These are phyloP conservation scores for Phytophthora rubi DNA, from an alignment of 352 stramenopile genomes.

Conservation along the genomic window DNA sequence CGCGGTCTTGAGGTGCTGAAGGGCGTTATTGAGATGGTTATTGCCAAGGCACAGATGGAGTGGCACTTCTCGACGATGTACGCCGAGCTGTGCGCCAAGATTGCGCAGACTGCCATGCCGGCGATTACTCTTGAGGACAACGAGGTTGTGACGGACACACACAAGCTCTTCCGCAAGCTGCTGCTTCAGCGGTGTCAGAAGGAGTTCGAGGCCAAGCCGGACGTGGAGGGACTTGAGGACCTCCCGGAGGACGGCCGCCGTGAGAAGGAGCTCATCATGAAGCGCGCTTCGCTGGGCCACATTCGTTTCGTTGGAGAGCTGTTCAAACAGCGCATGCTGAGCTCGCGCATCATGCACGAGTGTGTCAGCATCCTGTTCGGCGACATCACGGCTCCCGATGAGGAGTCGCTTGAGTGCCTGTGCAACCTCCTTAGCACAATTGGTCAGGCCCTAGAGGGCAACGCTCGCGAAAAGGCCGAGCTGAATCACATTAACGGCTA, in stretches of 20 bases:
- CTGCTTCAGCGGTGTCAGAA: slow-evolving; percentile 93
- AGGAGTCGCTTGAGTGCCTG: slow-evolving; percentile 97
- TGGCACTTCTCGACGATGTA: slow-evolving; percentile 98
- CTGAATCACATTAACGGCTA: slow-evolving; percentile 70
- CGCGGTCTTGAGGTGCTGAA: slow-evolving; percentile 80
- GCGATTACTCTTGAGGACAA: slow-evolving; percentile 69
- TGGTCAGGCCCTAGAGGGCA: slow-evolving; percentile 87
- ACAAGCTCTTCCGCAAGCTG: slow-evolving; percentile 95
- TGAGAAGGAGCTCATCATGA: slow-evolving; percentile 85
- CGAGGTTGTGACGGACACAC: slow-evolving; percentile 68
- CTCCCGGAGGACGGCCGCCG: slow-evolving; percentile 53
- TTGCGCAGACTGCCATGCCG: slow-evolving; percentile 88
- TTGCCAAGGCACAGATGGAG: slow-evolving; percentile 96
- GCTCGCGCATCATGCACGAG: slow-evolving; percentile 94
- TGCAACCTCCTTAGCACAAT: slow-evolving; percentile 94
- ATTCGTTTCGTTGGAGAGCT: slow-evolving; percentile 97
- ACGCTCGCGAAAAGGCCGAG: slow-evolving; percentile 57
- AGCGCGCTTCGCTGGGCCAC: slow-evolving; percentile 88
- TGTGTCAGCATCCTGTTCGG: slow-evolving; percentile 86
- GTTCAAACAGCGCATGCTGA: slow-evolving; percentile 96
- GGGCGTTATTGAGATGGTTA: slow-evolving; percentile 93
- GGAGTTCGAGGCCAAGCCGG: slow-evolving; percentile 93
- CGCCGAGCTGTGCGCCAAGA: slow-evolving; percentile 93
- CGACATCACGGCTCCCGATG: slow-evolving; percentile 84
- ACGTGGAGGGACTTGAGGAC: slow-evolving; percentile 70